Evolutionary conservation across 495 filamentous ascomycete genomes (phyloP), one percentile per base, ranked within the genome.

Genomic region (Venustampulla echinocandica): DNA sequence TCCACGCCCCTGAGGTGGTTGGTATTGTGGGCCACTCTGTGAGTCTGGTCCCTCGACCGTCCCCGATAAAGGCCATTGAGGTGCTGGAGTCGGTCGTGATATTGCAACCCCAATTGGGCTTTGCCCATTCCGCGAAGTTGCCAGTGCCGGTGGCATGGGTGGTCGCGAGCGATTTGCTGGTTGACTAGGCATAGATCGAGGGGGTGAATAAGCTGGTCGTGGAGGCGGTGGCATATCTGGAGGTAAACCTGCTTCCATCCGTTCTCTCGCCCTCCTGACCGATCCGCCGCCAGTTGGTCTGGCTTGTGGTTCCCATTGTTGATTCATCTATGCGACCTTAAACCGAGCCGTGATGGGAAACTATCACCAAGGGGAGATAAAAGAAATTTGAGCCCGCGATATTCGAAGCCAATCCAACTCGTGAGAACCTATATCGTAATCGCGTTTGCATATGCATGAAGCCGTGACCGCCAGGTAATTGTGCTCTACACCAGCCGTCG

Each of bases 21-120:
- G 64, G 44, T 73, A 74, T 34, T 43, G 45, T 56, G 41, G 55
- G 56, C 39, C 60, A 63, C 51, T 53, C 57, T 57, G 17, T 49
- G 59, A 36, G 40, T 51, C 58, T 44, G 65, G 38, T 45, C 69
- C 57, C 24, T 70, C 59, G 47, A 69, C 54, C 9, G 74, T 65
- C 11, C 71, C 67, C 34, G 69, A 65, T 57, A 75, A 56, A 10
- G 71, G 73, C 75, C 74, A 76, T 44, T 77, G 72, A 3, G 74
- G 63, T n/a, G 69, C 59, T 23, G 64, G 73, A 18, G 63, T 69
- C 22, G 74, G 74, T 51, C 64, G 66, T 14, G 71, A 75, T 52
- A 77, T 77, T 30, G 71, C 62, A 35, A 71, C 59, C 13, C 67
- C 67, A 45, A 69, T 64, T 15, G 49, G 45, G 15, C 42, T 50